These are phyloP conservation scores for Astragalus glycyphyllos DNA, from an alignment of 306 rosid species.

Conservation along the genomic window DNA sequence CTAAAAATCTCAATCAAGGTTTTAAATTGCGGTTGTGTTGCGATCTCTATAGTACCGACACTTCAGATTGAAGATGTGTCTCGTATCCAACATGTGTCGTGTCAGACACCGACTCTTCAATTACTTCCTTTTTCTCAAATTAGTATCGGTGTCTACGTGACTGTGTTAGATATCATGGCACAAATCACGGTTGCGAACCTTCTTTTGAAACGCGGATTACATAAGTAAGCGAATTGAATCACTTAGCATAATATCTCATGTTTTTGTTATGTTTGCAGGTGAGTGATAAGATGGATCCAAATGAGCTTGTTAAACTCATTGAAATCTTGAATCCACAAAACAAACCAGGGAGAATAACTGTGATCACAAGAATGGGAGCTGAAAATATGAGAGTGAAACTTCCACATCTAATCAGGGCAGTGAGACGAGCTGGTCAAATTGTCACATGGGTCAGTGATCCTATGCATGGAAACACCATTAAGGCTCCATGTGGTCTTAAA, in stretches of 20 bases:
- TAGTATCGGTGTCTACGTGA: too few species aligned
- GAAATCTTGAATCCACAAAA: constrained; percentile 94
- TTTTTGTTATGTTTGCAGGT: constrained; percentile 56
- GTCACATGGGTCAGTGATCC: constrained; percentile 99
- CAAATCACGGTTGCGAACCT: too few species aligned
- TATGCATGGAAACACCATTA: constrained; percentile 99
- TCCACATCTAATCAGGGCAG: constrained; percentile 96
- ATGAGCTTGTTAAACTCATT: constrained; percentile 83
- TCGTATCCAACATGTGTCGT: too few species aligned
- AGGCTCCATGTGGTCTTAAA: constrained; percentile 99
- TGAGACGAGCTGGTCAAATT: constrained; percentile 83
- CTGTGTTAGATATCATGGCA: too few species aligned
- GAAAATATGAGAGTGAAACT: constrained; percentile 99
- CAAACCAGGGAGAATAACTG: constrained; percentile 92
- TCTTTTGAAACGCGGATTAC: too few species aligned
- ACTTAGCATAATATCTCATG: constrained; percentile 23
- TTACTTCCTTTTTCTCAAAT: too few species aligned
- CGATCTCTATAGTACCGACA: too few species aligned
- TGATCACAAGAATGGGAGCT: constrained; percentile 98
- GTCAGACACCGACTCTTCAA: too few species aligned
- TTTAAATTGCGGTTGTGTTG: too few species aligned
- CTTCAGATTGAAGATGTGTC: too few species aligned
- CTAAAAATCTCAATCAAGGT: too few species aligned
- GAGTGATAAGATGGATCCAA: constrained; percentile 97
- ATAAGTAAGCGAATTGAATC: background rate